Conservation (phyloP, 1,139 yeast species). For the Spathaspora sp. region DNA sequence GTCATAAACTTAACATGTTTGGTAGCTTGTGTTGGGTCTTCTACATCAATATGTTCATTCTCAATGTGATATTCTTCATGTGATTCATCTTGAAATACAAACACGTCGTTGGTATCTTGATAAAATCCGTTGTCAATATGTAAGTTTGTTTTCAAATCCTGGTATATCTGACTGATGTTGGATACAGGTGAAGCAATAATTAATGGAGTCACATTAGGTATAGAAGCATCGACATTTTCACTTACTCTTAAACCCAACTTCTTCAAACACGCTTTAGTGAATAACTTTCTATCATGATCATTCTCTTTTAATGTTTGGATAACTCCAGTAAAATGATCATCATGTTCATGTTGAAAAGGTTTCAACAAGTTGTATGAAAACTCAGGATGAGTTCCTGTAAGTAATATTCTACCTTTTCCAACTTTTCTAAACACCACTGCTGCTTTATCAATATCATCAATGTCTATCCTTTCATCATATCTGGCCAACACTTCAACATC, state of each 20-base stretch:
- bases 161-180: slow-evolving; percentile 25
- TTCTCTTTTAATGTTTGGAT: slow-evolving; percentile 39
- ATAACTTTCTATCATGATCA: slow-evolving; percentile 50
- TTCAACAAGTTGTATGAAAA: slow-evolving; percentile 58
- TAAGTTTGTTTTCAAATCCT: slow-evolving; percentile 32
- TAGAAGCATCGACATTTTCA: slow-evolving; percentile 42
- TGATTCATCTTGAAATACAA: slow-evolving; percentile 41
- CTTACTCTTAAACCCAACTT: slow-evolving; percentile 71
- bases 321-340: slow-evolving; percentile 30
- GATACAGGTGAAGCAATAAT: slow-evolving; percentile 37
- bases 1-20: slow-evolving; percentile 54
- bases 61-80: slow-evolving; percentile 13
- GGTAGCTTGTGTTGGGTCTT: slow-evolving; percentile 53
- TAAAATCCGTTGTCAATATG: slow-evolving; percentile 45
- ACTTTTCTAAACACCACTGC: slow-evolving; percentile 66
- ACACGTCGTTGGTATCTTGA: slow-evolving; percentile 54
- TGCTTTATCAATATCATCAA: slow-evolving; percentile 52
- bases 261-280: slow-evolving; percentile 54
- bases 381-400: slow-evolving; percentile 93
- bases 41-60: slow-evolving; percentile 18
- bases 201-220: slow-evolving; percentile 70
- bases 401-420: slow-evolving; percentile 74
- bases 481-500: slow-evolving; percentile 72
- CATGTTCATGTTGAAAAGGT: slow-evolving; percentile 17
- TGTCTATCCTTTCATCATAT: slow-evolving; percentile 47